Conservation (phyloP, 352 stramenopile species). For the Globisporangium abappressorium region DNA sequence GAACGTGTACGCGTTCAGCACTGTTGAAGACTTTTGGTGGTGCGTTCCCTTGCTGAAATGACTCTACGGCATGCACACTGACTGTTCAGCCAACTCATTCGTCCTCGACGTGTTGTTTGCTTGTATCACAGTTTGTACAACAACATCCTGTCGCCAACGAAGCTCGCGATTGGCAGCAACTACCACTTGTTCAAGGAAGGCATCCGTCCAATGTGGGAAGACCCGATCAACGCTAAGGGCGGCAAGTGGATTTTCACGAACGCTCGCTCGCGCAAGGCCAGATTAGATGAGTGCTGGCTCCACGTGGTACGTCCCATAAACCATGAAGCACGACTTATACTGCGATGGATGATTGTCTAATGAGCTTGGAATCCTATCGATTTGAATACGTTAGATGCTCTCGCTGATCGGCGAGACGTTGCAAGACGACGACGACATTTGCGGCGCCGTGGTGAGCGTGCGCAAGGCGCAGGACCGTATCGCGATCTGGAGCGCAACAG, state of each 20-base stretch:
- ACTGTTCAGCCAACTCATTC: neutral
- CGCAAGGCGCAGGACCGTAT: slow-evolving; percentile 95
- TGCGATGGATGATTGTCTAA: neutral
- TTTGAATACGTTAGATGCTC: slow-evolving; percentile 65
- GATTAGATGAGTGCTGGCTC: slow-evolving; percentile 95
- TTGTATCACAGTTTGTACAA: slow-evolving; percentile 81
- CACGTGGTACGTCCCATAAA: slow-evolving; percentile 72
- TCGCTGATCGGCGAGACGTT: slow-evolving; percentile 96
- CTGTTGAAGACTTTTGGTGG: slow-evolving; percentile 97
- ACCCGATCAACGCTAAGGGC: slow-evolving; percentile 92
- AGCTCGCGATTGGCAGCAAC: slow-evolving; percentile 92
- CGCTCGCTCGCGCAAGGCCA: slow-evolving; percentile 89
- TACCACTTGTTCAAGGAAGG: slow-evolving; percentile 98
- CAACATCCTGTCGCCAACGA: slow-evolving; percentile 90
- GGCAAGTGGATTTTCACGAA: slow-evolving; percentile 98
- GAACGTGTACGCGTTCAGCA: slow-evolving; percentile 93
- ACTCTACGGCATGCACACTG: neutral
- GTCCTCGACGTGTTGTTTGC: neutral
- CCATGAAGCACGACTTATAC: neutral
- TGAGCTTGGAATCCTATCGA: neutral
- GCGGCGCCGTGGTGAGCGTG: slow-evolving; percentile 94
- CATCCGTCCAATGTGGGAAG: slow-evolving; percentile 97
- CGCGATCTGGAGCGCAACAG: slow-evolving; percentile 92
- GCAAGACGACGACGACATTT: slow-evolving; percentile 93
- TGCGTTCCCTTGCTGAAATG: slow-evolving; percentile 24